Percentiles rank a stretch among this genome's conserved stretches.
These are phyloP conservation scores for Fusarium sp. DNA, from an alignment of 2,329 filamentous ascomycete species.

Conservation along the genomic window DNA sequence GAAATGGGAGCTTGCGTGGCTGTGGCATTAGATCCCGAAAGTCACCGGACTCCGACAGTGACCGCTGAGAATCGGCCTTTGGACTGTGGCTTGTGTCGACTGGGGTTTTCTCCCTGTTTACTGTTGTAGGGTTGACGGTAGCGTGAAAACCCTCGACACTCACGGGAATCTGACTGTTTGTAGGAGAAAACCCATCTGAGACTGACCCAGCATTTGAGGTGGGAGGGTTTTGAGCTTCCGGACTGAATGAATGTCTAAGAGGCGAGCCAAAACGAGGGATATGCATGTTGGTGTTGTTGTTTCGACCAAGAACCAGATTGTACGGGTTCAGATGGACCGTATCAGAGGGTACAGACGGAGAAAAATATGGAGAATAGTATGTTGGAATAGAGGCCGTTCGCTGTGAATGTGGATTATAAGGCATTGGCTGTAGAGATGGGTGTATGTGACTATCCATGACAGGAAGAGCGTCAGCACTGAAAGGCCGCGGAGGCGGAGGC, in stretches of 20 bases:
- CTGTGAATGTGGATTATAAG: conserved; percentile 7
- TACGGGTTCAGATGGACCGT: conserved; percentile 41
- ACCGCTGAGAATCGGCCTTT: neutral
- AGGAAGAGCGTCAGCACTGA: conserved; percentile 26
- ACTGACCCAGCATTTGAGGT: neutral
- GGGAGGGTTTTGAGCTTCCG: neutral
- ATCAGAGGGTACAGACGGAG: neutral
- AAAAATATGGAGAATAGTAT: neutral
- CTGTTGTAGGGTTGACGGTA: neutral
- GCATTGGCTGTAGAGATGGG: neutral
- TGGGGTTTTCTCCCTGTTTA: neutral
- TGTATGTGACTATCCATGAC: neutral
- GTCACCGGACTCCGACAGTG: neutral
- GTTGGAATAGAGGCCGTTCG: conserved; percentile 23
- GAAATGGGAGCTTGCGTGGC: conserved; percentile 48
- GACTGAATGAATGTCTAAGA: conserved; percentile 35
- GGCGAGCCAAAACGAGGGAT: conserved; percentile 45
- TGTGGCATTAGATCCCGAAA: conserved; percentile 48
- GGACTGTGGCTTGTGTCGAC: neutral
- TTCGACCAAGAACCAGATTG: conserved; percentile 30
- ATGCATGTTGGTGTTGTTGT: conserved; percentile 19
- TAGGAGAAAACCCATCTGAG: neutral
- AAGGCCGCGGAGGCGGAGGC: neutral
- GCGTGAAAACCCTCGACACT: neutral
- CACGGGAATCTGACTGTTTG: neutral